Evolutionary conservation across 495 filamentous ascomycete genomes (phyloP).

Genomic region (Xylaria cubensis): DNA sequence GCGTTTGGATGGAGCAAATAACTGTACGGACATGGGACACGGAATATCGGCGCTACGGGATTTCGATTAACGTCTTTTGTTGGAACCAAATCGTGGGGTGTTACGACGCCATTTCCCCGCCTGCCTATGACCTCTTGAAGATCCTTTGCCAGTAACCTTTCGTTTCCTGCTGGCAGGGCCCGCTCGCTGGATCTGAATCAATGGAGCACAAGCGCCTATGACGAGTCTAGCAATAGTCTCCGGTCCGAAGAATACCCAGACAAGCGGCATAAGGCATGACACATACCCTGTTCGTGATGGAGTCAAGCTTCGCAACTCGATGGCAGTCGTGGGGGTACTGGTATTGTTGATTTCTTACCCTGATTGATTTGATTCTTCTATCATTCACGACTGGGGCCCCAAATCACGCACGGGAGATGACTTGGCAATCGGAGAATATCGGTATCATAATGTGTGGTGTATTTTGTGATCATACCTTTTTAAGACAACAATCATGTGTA

Average conservation of each 20-base stretch:
- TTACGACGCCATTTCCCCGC: constrained; percentile 12
- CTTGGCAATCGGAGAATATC: constrained; percentile 10
- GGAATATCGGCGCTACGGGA: constrained; percentile 24
- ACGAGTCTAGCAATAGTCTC: constrained; percentile 22
- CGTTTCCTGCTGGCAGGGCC: background rate
- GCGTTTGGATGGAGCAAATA: constrained; percentile 19
- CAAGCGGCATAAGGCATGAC: constrained; percentile 3
- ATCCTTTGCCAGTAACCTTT: background rate
- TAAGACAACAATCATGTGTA: background rate
- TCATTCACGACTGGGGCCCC: background rate
- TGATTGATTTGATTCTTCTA: constrained; percentile 1
- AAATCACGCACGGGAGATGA: background rate
- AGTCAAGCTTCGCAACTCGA: background rate
- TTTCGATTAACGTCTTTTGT: constrained; percentile 11
- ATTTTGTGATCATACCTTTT: constrained; percentile 2
- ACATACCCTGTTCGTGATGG: constrained; percentile 9
- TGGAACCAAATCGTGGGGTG: constrained; percentile 22
- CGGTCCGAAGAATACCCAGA: constrained; percentile 16
- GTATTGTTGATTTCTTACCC: background rate
- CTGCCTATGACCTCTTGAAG: background rate
- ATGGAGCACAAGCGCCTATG: constrained; percentile 6
- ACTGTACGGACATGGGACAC: background rate
- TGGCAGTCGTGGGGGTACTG: constrained; percentile 10
- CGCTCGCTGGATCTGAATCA: constrained; percentile 1
- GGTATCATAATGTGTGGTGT: background rate